Conservation (phyloP, 1,284 basidiomycete species). For the Stereum hirsutum region DNA sequence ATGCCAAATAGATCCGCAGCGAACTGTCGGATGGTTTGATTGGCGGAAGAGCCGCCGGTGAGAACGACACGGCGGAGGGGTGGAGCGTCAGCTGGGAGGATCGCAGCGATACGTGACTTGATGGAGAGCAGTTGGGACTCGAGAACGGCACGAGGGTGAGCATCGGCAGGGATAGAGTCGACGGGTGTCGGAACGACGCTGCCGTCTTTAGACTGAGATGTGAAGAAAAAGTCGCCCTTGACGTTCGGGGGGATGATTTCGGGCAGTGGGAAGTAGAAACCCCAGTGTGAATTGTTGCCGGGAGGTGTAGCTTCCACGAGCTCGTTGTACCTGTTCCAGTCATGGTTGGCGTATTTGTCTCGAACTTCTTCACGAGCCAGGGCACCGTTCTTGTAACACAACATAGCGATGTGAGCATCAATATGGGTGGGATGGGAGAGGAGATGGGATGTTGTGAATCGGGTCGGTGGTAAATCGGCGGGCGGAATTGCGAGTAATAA, state of each 20-base stretch:
- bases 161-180: constrained; percentile 31
- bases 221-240: constrained; percentile 59
- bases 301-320: constrained; percentile 48
- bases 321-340: constrained; percentile 71
- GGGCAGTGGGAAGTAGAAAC: constrained; percentile 71
- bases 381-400: constrained; percentile 82
- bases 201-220: background rate
- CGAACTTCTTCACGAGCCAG: constrained; percentile 77
- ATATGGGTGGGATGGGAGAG: constrained; percentile 59
- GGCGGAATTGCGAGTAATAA: constrained; percentile 72
- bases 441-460: constrained; percentile 70
- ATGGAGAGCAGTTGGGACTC: constrained; percentile 84
- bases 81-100: constrained; percentile 49
- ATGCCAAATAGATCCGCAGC: constrained; percentile 75
- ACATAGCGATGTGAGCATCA: constrained; percentile 64
- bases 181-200: constrained; percentile 12
- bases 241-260: constrained; percentile 80
- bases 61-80: constrained; percentile 65
- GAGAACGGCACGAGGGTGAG: constrained; percentile 76
- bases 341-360: constrained; percentile 49
- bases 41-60: constrained; percentile 76
- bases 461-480: constrained; percentile 44
- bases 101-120: constrained; percentile 57
- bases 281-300: constrained; percentile 53
- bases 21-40: constrained; percentile 65